Evolutionary conservation across 2,329 filamentous ascomycete species (phyloP).

Genomic region (Monosporascus sp.): DNA sequence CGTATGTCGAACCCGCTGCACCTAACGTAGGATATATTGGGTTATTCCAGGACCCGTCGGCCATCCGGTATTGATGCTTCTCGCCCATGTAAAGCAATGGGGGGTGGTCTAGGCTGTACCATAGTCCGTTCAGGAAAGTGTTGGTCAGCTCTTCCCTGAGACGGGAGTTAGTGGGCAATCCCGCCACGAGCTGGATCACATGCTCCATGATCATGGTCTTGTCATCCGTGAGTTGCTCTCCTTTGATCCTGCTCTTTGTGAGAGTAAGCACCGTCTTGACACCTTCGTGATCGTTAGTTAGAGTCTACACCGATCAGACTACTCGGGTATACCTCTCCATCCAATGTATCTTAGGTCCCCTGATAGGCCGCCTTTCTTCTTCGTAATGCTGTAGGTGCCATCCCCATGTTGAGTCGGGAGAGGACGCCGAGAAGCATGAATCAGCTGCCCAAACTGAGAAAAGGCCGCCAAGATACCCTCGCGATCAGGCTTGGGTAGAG

Average conservation of each 20-base stretch:
- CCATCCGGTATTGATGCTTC: constrained; percentile 59
- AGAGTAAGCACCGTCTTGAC: constrained; percentile 58
- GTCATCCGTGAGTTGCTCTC: constrained; percentile 62
- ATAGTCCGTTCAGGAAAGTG: constrained; percentile 63
- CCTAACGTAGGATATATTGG: constrained; percentile 61
- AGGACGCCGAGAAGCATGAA: constrained; percentile 52
- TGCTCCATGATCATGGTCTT: constrained; percentile 74
- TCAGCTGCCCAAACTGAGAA: constrained; percentile 28
- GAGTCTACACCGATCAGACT: not conserved
- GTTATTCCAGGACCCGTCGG: constrained; percentile 71
- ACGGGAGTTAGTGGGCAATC: constrained; percentile 58
- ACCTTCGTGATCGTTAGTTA: constrained; percentile 38
- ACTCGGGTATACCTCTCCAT: constrained; percentile 36
- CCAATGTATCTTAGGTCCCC: constrained; percentile 55
- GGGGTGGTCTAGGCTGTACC: constrained; percentile 68
- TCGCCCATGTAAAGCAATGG: constrained; percentile 61
- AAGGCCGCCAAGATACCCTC: constrained; percentile 31
- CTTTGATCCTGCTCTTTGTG: constrained; percentile 58
- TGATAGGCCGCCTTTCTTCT: constrained; percentile 46
- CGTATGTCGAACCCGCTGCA: constrained; percentile 63
- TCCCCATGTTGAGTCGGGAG: constrained; percentile 59
- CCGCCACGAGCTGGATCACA: constrained; percentile 64
- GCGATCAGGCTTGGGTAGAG: constrained; percentile 22
- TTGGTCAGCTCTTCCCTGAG: constrained; percentile 61
- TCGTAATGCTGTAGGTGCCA: constrained; percentile 49